Evolutionary conservation across 345 rosid genomes (phyloP).

Genomic region (Cardamine occulta): DNA sequence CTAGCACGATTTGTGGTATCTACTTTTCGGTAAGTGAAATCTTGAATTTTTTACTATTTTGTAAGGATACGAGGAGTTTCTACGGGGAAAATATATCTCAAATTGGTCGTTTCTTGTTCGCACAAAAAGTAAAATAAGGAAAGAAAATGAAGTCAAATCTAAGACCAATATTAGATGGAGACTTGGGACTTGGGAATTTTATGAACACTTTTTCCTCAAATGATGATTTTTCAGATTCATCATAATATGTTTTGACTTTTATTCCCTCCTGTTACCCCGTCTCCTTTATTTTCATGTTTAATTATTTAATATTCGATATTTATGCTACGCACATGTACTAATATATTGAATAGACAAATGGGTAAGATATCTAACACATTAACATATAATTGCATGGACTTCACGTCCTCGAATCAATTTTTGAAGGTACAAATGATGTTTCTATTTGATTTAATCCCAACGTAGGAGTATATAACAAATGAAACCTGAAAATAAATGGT

Average conservation of each 20-base stretch:
- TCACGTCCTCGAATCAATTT: not conserved
- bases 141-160: no score
- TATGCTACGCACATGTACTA: not conserved
- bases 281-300: not conserved
- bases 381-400: not conserved
- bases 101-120: no score
- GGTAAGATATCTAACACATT: not conserved
- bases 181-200: not conserved
- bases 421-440: not conserved
- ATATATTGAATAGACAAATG: not conserved
- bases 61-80: no score
- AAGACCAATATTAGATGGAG: not conserved
- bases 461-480: not conserved
- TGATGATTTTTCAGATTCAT: not conserved
- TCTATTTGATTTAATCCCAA: not conserved
- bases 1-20: no score
- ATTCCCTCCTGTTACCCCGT: not conserved
- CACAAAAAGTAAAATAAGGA: no score
- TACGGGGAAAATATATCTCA: no score
- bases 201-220: not conserved
- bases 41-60: no score
- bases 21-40: no score
- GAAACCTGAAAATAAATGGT: not conserved
- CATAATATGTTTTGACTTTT: constrained; percentile 9
- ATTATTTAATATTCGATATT: not conserved